Evolutionary conservation across 768 basidiomycete genomes (phyloP), one percentile per base, ranked within the genome.

Genomic region (Macrocybe gigantea): DNA sequence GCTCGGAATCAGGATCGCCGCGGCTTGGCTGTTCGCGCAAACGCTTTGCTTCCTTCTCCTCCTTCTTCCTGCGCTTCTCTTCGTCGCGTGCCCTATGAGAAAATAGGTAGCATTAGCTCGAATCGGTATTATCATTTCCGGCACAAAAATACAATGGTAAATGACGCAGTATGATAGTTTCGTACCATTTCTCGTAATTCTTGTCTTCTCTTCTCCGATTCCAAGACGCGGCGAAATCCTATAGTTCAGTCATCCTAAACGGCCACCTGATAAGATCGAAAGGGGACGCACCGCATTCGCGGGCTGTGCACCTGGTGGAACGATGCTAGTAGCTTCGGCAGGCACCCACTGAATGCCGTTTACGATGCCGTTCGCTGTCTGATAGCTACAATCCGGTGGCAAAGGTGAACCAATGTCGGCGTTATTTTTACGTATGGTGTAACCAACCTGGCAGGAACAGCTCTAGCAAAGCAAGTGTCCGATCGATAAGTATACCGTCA

Each of bases 281-380:
- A 1, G 46, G 48, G 12, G 45, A 51, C 35, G 62, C 74, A 83
- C 85, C 41, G 70, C 60, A 55, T 65, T 75, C 5, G 83, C 84
- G 7, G 80, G 80, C 45, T 71, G 75, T 29, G 82, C 81, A 4
- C 80, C 83, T 8, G 64, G 43, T 36, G 86, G 87, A 41, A 81
- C 54, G 39, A 82, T 72, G 38, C 74, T 68, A 0, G 82, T 83
- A 1, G 82, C 72, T 55, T 89, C 87, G n/a, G 77, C 79, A 13
- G 85, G 85, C 29, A 88, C 69, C 78, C 75, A 79, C 55, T 79
- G 78, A 45, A 79, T 75, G 64, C 88, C 88, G 48, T 66, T 74
- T 32, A 89, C 79, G 29, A 85, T 53, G 6, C 86, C 87, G 55
- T 71, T 74, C 7, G 80, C 66, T 1, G 85, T 88, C 56, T 83